Evolutionary conservation across 75 land plant species (phyloP).

Genomic region (Gnetum montanum): DNA sequence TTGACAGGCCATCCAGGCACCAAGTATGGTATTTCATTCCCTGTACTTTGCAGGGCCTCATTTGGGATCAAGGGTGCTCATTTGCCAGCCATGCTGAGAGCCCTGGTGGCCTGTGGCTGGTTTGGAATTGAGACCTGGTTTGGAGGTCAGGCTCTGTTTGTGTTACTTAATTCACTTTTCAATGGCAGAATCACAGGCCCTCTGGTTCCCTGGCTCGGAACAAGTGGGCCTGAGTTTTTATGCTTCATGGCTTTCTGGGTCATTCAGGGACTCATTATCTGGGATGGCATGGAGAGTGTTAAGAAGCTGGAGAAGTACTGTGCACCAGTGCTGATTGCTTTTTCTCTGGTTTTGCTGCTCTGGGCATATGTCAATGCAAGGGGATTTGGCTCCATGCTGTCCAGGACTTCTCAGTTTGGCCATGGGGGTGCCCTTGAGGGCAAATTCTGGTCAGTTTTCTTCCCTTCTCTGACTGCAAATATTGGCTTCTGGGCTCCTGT

Average conservation of each 20-base stretch:
- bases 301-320: conserved; percentile 73
- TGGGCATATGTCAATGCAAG: conserved; percentile 48
- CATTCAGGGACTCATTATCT: conserved; percentile 53
- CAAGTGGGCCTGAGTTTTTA: conserved; percentile 49
- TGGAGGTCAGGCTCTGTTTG: conserved; percentile 78
- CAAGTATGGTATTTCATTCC: conserved; percentile 77
- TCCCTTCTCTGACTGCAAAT: conserved; percentile 46
- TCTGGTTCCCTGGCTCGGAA: conserved; percentile 43
- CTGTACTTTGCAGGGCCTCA: conserved; percentile 63
- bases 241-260: conserved; percentile 77
- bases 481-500: conserved; percentile 26
- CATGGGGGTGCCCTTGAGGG: conserved; percentile 19
- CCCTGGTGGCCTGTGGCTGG: conserved; percentile 92
- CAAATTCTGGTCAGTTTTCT: conserved; percentile 32
- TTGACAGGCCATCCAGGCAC: conserved; percentile 74
- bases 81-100: conserved; percentile 77
- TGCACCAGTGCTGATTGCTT: conserved; percentile 38
- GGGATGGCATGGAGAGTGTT: conserved; percentile 81
- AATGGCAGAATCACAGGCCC: conserved; percentile 2
- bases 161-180: conserved; percentile 35
- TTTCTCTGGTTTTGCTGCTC: conserved; percentile 18
- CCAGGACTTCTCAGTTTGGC: conserved; percentile 19
- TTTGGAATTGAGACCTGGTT: conserved; percentile 97
- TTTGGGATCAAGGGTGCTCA: conserved; percentile 86
- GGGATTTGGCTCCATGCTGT: conserved; percentile 45